Percentiles rank a stretch among this genome's conserved stretches.
Conservation (phyloP, 352 stramenopile genomes). For the Pythium aquatile region DNA sequence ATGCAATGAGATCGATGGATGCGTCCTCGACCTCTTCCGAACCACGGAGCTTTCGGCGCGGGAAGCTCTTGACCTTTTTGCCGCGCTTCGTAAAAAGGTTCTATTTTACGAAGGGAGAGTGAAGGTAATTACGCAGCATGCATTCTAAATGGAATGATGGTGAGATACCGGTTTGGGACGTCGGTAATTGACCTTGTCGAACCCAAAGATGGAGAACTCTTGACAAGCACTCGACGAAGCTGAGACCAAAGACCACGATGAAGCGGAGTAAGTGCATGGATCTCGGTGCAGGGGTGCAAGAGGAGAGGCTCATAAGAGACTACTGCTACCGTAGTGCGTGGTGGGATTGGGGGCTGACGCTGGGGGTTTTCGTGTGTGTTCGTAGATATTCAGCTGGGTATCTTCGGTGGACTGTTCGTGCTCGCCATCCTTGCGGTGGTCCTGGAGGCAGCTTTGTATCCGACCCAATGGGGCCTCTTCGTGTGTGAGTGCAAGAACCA, state of each 20-base stretch:
- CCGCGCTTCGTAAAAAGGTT: conserved; percentile 29
- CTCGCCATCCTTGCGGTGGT: conserved; percentile 57
- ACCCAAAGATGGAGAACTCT: not conserved
- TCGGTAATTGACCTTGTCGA: not conserved
- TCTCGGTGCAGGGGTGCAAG: too few relatives aligned
- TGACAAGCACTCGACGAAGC: not conserved
- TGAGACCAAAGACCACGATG: conserved; percentile 1
- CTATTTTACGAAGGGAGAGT: conserved; percentile 14
- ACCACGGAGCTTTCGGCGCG: conserved; percentile 19
- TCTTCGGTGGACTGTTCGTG: conserved; percentile 51
- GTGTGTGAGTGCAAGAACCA: conserved; percentile 34
- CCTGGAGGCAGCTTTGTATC: conserved; percentile 55
- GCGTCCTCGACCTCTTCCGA: not conserved
- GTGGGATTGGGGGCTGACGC: not conserved
- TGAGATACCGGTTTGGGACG: conserved; percentile 11
- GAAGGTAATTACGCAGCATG: conserved; percentile 1
- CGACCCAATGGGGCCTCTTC: conserved; percentile 66
- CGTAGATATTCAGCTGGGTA: conserved; percentile 36
- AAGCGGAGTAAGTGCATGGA: conserved; percentile 12
- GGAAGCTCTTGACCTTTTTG: conserved; percentile 15
- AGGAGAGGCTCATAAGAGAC: not conserved
- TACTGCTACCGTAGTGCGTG: not conserved
- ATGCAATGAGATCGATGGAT: not conserved
- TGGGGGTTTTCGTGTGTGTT: not conserved
- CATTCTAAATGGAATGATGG: conserved; percentile 19